Percentiles rank a stretch among this genome's conserved stretches.
Evolutionary conservation across 2,329 filamentous ascomycete genomes (phyloP).

Genomic region (Sporothrix variecibatus): DNA sequence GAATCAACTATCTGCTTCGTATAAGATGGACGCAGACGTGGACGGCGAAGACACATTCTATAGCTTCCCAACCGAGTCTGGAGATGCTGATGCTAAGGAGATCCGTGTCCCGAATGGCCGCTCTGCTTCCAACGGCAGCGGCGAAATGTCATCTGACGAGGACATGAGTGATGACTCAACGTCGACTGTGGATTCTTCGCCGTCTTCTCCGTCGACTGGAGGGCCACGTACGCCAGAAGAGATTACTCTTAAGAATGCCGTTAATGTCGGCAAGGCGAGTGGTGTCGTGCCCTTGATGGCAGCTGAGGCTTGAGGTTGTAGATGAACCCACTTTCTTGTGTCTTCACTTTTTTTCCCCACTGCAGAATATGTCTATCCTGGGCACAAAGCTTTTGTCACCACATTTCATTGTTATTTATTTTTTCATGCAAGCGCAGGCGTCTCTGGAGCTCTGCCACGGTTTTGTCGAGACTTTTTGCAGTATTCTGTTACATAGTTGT

Average conservation of each 20-base stretch:
- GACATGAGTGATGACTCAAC: not conserved
- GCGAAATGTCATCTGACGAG: not conserved
- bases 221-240: not conserved
- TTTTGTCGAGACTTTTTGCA: not conserved
- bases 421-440: conserved; percentile 9
- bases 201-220: not conserved
- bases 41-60: not conserved
- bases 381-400: not conserved
- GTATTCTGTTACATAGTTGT: not conserved
- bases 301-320: not conserved
- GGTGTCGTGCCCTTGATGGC: not conserved
- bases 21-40: not conserved
- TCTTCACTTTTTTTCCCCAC: not conserved
- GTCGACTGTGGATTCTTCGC: not conserved
- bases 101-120: not conserved
- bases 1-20: not conserved
- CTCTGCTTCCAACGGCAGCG: not conserved
- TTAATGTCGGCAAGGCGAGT: not conserved
- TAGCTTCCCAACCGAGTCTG: not conserved
- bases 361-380: not conserved
- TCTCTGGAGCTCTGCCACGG: not conserved
- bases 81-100: not conserved
- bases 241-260: not conserved
- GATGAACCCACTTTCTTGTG: not conserved
- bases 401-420: conserved; percentile 6